These are phyloP conservation scores for Conticribra guillardii DNA, from an alignment of 108 stramenopile genomes.

Conservation along the genomic window DNA sequence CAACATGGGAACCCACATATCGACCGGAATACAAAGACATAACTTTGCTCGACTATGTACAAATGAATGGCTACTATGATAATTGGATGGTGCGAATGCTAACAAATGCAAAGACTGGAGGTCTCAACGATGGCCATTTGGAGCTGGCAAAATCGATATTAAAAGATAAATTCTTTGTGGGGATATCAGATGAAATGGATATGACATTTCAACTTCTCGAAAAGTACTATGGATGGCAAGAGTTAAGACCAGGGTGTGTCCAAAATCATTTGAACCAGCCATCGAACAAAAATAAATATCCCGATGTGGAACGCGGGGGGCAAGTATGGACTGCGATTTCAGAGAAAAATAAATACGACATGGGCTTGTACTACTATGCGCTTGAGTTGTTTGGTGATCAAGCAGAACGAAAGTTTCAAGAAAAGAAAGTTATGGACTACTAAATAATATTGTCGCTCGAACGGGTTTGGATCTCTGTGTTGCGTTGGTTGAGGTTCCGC, in stretches of 20 bases:
- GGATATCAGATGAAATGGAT: slow-evolving; percentile 41
- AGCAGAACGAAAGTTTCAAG: slow-evolving; percentile 3
- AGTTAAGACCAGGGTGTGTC: slow-evolving; percentile 32
- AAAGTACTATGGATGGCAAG: slow-evolving; percentile 53
- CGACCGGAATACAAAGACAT: slow-evolving; percentile 41
- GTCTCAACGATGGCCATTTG: slow-evolving; percentile 47
- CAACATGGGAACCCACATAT: slow-evolving; percentile 58
- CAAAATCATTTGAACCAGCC: slow-evolving; percentile 18
- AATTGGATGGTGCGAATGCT: slow-evolving; percentile 58
- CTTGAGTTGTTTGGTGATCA: slow-evolving; percentile 29
- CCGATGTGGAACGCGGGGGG: slow-evolving; percentile 24
- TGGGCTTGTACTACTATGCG: slow-evolving; percentile 41
- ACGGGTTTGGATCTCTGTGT: neutral
- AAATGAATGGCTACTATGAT: slow-evolving; percentile 37
- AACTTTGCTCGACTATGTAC: slow-evolving; percentile 39
- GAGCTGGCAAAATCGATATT: slow-evolving; percentile 49
- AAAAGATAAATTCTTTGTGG: slow-evolving; percentile 49
- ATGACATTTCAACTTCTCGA: slow-evolving; percentile 44
- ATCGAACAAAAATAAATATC: slow-evolving; percentile 35
- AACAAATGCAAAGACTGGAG: slow-evolving; percentile 38
- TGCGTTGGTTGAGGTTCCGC: too few relatives aligned
- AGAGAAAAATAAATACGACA: slow-evolving; percentile 43
- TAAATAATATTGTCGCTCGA: neutral
- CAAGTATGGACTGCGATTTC: slow-evolving; percentile 29
- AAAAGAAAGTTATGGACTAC: neutral